Base-by-base conservation (phyloP, 768 basidiomycete species). In the Phallus indusiatus region DNA sequence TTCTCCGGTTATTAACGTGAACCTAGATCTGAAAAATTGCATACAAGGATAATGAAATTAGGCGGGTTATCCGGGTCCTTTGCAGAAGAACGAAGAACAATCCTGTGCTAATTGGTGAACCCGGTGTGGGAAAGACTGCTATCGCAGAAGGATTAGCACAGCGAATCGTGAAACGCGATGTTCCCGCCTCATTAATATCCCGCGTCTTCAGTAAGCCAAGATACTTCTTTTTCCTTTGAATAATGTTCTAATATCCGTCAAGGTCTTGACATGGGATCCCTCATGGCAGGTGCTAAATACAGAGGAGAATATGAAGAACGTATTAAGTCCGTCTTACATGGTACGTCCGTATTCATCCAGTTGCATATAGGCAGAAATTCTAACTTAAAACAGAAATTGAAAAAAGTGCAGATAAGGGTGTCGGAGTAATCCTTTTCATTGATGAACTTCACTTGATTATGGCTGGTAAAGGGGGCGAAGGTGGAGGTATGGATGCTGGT, bases 221-320 rank as follows among this genome's bases (percentile, higher is more conserved):
- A 16, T 33, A 21, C 5, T 24, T 46, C 1, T 35, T 9, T 59
- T 12, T 16, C 18, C n/a, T n/a, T n/a, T n/a, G n/a, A 18, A 17
- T 35, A n/a, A 6, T 1, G 50, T 17, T 51, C 37, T 22, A 33
- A 35, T 22, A 16, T 4, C 12, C 21, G 8, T n/a, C 1, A 28
- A 59, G 57, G 57, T 6, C 78, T 98, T 34, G 94, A 96, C 68
- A 90, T 96, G 88, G 94, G 94, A 62, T 91, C 94, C 0, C 80
- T 98, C 56, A 93, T 93, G 88, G 92, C 92, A 12, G 88, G 89
- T 46, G 88, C 88, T 18, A 88, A 88, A 69, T 94, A 92, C 76
- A 94, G 94, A 68, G 95, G 88, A 53, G 93, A 97, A 73, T 99
- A 94, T 71, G 94, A 97, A 73, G 94, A 97, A 69, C 88, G 94